Evolutionary conservation across 2,329 filamentous ascomycete species (phyloP), one percentile per base, ranked within the genome.

Genomic region (Exophiala aquamarina): DNA sequence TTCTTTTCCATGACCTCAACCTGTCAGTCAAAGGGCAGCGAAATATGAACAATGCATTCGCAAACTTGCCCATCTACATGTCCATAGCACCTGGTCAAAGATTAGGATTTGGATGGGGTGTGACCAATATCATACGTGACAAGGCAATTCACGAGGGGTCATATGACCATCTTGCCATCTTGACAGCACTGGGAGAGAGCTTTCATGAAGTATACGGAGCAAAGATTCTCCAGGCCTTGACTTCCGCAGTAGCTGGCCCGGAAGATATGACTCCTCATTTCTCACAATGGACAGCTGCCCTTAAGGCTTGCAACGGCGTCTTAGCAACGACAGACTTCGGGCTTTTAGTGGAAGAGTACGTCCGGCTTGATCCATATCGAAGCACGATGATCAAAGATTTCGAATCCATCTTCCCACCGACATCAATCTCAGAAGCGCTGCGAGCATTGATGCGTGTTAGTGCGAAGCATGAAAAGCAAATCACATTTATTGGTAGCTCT

Each of bases 271-370:
- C 49, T 9, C 56, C 56, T 28, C 56, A 58, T 35, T 55, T 55
- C 26, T 35, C 19, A 19, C 56, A 58, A 35, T 56, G 50, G 49
- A 49, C 43, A 26, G 44, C 53, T 17, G 43, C 46, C 1, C 31
- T 55, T 13, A 50, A 52, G 19, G 49, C 49, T 9, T 49, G 41
- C 41, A 55, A 55, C 29, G 56, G 56, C 18, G 46, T 47, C 4
- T 54, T 58, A 21, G 54, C 56, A 9, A 41, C 45, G 10, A 44
- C 52, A 21, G 53, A 58, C 19, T 58, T 58, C 23, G 54, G 54
- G 3, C 34, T 55, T 15, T 33, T 56, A 14, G 54, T 56, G 19
- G 56, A 58, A 38, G 51, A 56, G 15, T 58, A 54, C 35, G 45
- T 58, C 14, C 31, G 33, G 20, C 34, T 58, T 19, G 49, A 58